These are phyloP conservation scores for Yamadazyma insecticola DNA, from an alignment of 805 yeast genomes.

Conservation along the genomic window DNA sequence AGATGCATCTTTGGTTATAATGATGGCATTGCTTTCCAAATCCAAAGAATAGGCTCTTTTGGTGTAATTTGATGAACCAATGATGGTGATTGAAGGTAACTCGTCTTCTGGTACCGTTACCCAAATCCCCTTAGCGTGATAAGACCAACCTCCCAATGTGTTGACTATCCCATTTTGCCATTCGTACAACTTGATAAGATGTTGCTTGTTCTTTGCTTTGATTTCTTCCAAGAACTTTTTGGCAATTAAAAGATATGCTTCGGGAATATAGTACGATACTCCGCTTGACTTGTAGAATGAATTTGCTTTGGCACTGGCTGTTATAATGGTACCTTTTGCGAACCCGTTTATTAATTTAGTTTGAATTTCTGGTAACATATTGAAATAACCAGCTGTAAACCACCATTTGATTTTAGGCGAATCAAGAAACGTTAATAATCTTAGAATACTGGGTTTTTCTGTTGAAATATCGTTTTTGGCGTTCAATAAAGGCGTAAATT, in stretches of 20 bases:
- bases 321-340: constrained; percentile 67
- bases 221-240: constrained; percentile 59
- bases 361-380: constrained; percentile 75
- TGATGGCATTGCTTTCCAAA: constrained; percentile 79
- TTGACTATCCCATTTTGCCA: constrained; percentile 89
- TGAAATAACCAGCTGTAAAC: constrained; percentile 95
- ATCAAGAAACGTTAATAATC: constrained; percentile 54
- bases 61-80: constrained; percentile 94
- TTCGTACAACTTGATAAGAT: constrained; percentile 58
- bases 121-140: constrained; percentile 98
- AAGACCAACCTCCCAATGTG: constrained; percentile 87
- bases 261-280: constrained; percentile 75
- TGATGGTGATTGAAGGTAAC: constrained; percentile 67
- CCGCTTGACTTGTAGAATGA: constrained; percentile 88
- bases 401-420: constrained; percentile 64
- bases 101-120: constrained; percentile 52
- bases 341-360: constrained; percentile 50
- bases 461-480: constrained; percentile 64
- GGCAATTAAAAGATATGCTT: constrained; percentile 78
- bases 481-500: constrained; percentile 75
- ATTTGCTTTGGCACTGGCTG: constrained; percentile 92
- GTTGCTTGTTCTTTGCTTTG: constrained; percentile 32
- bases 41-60: constrained; percentile 84
- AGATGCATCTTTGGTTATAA: constrained; percentile 63
- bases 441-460: constrained; percentile 67